Base-by-base conservation (phyloP, 1,139 yeast species). In the Torulaspora globosa region DNA sequence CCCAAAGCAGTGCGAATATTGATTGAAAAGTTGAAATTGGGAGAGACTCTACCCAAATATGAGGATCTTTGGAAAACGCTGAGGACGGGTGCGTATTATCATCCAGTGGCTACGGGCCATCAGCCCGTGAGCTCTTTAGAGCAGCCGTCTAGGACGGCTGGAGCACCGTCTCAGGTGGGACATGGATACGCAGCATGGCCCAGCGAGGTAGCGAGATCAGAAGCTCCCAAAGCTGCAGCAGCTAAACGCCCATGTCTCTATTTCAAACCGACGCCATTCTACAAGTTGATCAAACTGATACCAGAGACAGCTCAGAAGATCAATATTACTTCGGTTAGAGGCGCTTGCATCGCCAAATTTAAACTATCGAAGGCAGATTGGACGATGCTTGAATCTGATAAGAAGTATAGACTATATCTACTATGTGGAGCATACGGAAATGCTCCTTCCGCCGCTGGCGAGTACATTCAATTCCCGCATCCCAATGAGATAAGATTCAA, bases 401-500 rank as follows among this genome's bases (percentile, higher is more conserved):
- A 60, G 14, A 58, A 63, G 19, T 62, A 59, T 48, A 69, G 65
- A 46, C 51, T 82, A 4, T 75, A 67, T 50, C 53, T 81, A 2
- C 61, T 79, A 32, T 73, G 81, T 56, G 84, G 82, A 1, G 66
- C 58, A 33, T 62, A 63, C 33, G 69, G 61, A 44, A 47, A 69
- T 0, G 55, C 65, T 1, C 62, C 68, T 1, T 56, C 55, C 50
- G 41, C 51, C 5, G 49, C 49, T n/a, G 73, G 74, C 36, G 77
- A 70, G 1, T 63, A 65, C 12, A 59, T 82, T 8, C 77, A 74
- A 54, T 83, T 75, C 53, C 90, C 90, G 1, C 64, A 65, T 11
- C 84, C 83, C 1, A 67, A 78, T 37, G 84, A 79, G 55, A 65
- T 83, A 3, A 70, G 69, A 41, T 70, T 80, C 24, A 82, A 83